phyloP scores from a whole-genome alignment of 108 stramenopile genomes.

The Cyclotella choctawhatcheeana region DNA sequence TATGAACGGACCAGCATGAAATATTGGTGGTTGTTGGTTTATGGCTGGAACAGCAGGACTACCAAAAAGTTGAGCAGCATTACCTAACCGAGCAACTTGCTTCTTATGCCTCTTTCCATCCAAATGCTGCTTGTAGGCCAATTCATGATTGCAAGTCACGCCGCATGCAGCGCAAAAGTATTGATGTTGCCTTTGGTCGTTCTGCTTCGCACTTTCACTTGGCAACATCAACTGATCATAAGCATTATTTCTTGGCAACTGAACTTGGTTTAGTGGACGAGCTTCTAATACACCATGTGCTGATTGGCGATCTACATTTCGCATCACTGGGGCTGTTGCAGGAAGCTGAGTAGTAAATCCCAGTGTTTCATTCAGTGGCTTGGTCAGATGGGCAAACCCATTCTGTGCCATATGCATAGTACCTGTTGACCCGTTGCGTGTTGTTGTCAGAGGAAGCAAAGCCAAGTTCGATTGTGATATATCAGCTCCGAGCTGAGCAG shows the following conservation, averaged over 20 bases:
- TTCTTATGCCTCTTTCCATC: conserved; percentile 30
- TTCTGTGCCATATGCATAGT: too few species aligned
- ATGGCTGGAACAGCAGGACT: background rate
- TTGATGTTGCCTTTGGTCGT: background rate
- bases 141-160: conserved; percentile 13
- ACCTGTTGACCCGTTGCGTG: too few species aligned
- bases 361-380: background rate
- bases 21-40: too few species aligned
- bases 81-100: conserved; percentile 6
- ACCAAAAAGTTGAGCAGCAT: background rate
- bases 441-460: too few species aligned
- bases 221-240: background rate
- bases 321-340: background rate
- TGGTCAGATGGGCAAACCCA: too few species aligned
- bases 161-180: conserved; percentile 19
- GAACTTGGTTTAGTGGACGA: background rate
- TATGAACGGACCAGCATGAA: background rate
- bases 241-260: background rate
- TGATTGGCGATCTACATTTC: background rate
- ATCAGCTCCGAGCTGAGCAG: conserved; percentile 1
- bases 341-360: background rate
- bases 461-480: too few species aligned
- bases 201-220: background rate
- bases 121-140: conserved; percentile 16
- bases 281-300: background rate